Conservation (phyloP, 1,139 yeast species). For the Geotrichum restrictum region DNA sequence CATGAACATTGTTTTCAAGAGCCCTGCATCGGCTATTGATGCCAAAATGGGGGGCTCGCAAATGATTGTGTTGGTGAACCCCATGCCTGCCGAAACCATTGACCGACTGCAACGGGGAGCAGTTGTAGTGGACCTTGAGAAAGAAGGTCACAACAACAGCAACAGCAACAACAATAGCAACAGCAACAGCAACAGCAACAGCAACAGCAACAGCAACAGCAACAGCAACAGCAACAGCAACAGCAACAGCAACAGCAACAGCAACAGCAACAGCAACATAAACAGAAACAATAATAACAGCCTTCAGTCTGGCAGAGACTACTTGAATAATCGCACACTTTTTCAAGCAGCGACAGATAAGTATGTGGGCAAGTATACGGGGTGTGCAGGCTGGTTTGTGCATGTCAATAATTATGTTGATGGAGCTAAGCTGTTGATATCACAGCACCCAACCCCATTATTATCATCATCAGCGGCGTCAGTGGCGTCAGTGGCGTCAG, state of each 20-base stretch:
- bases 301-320: conserved; percentile 3
- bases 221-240: too few species aligned
- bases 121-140: neutral
- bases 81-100: conserved; percentile 34
- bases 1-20: conserved; percentile 32
- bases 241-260: too few species aligned
- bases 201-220: too few species aligned
- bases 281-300: too few species aligned
- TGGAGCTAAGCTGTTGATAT: conserved; percentile 1
- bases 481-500: too few species aligned
- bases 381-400: conserved; percentile 14
- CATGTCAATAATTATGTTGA: conserved; percentile 13
- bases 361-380: conserved; percentile 8
- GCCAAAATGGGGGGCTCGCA: neutral
- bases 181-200: too few species aligned
- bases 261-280: too few species aligned
- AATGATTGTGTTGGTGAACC: conserved; percentile 35
- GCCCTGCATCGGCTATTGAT: conserved; percentile 25
- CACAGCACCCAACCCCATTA: conserved; percentile 14
- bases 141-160: too few species aligned
- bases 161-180: too few species aligned
- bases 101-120: conserved; percentile 27
- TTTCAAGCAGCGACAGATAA: conserved; percentile 11
- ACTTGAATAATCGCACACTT: conserved; percentile 14
- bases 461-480: too few species aligned